These are phyloP conservation scores for Talaromyces nanjingensis DNA, from an alignment of 495 filamentous ascomycete species.

Conservation along the genomic window DNA sequence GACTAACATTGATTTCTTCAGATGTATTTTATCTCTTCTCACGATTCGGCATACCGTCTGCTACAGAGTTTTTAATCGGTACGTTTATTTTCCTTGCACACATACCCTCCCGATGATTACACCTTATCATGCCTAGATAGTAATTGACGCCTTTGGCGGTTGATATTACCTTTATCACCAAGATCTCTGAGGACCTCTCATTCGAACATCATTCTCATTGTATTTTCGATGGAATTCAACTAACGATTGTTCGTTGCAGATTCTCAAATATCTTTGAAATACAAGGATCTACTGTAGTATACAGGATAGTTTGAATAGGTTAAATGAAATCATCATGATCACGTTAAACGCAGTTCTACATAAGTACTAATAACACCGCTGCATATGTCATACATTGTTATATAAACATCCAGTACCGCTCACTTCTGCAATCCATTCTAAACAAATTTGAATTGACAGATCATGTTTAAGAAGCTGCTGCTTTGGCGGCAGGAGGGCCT, in stretches of 20 bases:
- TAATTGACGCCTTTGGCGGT: slow-evolving; percentile 65
- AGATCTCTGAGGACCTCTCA: slow-evolving; percentile 70
- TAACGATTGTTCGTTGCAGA: not conserved
- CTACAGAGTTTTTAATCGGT: not conserved
- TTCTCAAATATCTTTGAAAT: not conserved
- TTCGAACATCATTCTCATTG: not conserved
- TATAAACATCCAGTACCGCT: not conserved
- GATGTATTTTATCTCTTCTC: not conserved
- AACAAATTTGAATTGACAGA: not conserved
- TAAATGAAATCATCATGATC: not conserved
- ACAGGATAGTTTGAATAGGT: not conserved
- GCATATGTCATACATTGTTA: slow-evolving; percentile 1
- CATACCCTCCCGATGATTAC: slow-evolving; percentile 61
- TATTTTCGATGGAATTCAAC: not conserved
- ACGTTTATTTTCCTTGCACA: not conserved
- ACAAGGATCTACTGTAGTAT: not conserved
- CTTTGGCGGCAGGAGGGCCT: slow-evolving; percentile 20
- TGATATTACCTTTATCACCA: slow-evolving; percentile 65
- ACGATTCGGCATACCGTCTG: not conserved
- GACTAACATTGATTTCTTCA: slow-evolving; percentile 3
- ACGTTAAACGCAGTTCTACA: slow-evolving; percentile 1
- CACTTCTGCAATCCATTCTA: not conserved
- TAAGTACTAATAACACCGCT: not conserved
- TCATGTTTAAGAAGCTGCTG: not conserved
- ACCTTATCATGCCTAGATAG: slow-evolving; percentile 72